phyloP scores from a whole-genome alignment of 306 rosid genomes.

The Cicer chorassanicum region DNA sequence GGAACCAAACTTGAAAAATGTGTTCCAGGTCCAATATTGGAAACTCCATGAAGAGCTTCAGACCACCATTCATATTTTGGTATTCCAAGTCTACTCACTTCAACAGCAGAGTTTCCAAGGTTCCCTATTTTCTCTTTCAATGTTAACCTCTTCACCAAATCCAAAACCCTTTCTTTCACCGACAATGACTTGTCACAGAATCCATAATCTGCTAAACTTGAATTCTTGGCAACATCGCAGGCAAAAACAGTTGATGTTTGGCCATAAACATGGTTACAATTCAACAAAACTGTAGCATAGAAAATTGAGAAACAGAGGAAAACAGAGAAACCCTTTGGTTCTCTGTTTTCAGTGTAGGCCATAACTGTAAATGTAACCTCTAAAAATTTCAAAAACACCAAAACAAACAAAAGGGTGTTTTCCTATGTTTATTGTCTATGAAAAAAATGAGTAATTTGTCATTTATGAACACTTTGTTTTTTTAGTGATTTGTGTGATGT shows the following conservation, averaged over 20 bases:
- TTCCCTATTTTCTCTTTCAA: constrained; percentile 79
- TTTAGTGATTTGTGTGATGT: constrained; percentile 75
- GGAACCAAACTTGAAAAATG: constrained; percentile 70
- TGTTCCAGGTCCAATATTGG: constrained; percentile 84
- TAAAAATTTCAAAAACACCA: neutral
- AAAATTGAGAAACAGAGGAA: constrained; percentile 49
- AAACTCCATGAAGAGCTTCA: constrained; percentile 95
- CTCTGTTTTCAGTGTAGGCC: constrained; percentile 61
- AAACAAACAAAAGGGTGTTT: constrained; percentile 36
- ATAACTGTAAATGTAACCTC: constrained; percentile 39
- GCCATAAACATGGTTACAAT: constrained; percentile 45
- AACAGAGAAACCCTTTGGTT: constrained; percentile 62
- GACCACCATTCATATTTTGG: constrained; percentile 98
- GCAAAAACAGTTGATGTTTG: constrained; percentile 70
- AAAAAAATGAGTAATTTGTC: neutral
- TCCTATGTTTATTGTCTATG: neutral
- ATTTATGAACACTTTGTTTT: constrained; percentile 50
- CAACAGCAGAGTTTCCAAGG: constrained; percentile 61
- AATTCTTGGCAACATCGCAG: constrained; percentile 58
- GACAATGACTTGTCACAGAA: constrained; percentile 69
- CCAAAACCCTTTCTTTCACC: constrained; percentile 60
- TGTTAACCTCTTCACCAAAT: constrained; percentile 78
- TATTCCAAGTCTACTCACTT: constrained; percentile 80
- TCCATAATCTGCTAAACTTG: constrained; percentile 50
- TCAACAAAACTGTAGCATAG: constrained; percentile 16